phyloP scores from a whole-genome alignment of 2,329 filamentous ascomycete species.

The Trichoderma hamatum region DNA sequence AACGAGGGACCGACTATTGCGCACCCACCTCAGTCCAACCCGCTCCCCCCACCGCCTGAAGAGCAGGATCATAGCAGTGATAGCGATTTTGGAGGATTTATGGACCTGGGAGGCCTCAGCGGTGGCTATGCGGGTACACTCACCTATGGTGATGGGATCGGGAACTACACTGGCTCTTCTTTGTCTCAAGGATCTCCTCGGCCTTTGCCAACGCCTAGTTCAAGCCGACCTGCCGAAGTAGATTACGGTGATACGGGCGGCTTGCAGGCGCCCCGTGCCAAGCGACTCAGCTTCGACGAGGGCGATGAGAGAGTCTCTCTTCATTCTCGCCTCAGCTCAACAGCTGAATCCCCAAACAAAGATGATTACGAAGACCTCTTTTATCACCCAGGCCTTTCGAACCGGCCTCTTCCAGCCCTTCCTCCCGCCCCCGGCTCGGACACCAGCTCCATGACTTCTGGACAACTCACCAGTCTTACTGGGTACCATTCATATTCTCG shows the following conservation, averaged over 20 bases:
- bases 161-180: constrained; percentile 43
- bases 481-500: constrained; percentile 55
- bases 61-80: constrained; percentile 62
- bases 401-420: constrained; percentile 65
- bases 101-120: constrained; percentile 75
- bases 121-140: constrained; percentile 66
- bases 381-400: constrained; percentile 81
- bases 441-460: constrained; percentile 54
- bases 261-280: constrained; percentile 70
- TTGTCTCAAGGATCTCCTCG: constrained; percentile 50
- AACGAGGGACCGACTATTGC: constrained; percentile 33
- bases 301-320: constrained; percentile 75
- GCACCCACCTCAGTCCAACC: constrained; percentile 35
- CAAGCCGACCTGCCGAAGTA: constrained; percentile 62
- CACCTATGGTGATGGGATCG: constrained; percentile 53
- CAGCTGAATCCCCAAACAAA: constrained; percentile 66
- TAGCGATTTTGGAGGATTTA: constrained; percentile 64
- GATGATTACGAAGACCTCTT: constrained; percentile 88
- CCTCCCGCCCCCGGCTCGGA: constrained; percentile 66
- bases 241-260: constrained; percentile 93
- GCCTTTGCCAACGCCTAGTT: constrained; percentile 51
- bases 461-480: constrained; percentile 47
- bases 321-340: constrained; percentile 59
- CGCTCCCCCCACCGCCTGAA: constrained; percentile 52
- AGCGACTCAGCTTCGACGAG: constrained; percentile 87